phyloP scores from a whole-genome alignment of 2,329 filamentous ascomycete species.

The Pestalotiopsis sp. region DNA sequence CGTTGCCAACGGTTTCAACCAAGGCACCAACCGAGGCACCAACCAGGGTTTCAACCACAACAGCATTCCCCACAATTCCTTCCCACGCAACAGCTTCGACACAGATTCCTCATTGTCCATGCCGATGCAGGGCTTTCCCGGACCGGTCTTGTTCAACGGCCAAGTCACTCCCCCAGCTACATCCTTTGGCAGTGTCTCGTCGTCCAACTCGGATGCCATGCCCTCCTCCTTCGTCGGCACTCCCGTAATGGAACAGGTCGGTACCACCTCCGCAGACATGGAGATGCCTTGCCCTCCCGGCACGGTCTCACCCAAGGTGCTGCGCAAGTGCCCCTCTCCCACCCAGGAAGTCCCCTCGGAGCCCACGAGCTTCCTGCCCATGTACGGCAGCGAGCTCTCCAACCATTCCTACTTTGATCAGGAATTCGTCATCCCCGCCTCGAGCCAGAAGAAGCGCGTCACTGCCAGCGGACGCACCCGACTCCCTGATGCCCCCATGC shows the following conservation, averaged over 20 bases:
- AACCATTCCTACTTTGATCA: background rate
- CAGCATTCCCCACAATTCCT: background rate
- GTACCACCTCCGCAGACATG: background rate
- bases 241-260: background rate
- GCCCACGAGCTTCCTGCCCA: background rate
- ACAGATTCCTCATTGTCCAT: background rate
- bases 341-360: background rate
- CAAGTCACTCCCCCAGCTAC: conserved; percentile 3
- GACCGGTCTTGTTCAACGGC: background rate
- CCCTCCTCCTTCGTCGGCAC: background rate
- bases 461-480: background rate
- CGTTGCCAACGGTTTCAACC: too few relatives aligned
- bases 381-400: background rate
- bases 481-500: background rate
- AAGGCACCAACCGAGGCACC: too few relatives aligned
- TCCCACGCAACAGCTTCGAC: background rate
- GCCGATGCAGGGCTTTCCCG: background rate
- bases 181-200: conserved; percentile 2
- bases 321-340: conserved; percentile 6
- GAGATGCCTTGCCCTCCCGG: background rate
- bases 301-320: conserved; percentile 4
- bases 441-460: background rate
- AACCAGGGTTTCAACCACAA: too few relatives aligned
- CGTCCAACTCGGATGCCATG: background rate
- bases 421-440: background rate